Percentiles rank a stretch among this genome's conserved stretches.
phyloP scores from a whole-genome alignment of 2,329 filamentous ascomycete species.

The Alternaria gansuensis region DNA sequence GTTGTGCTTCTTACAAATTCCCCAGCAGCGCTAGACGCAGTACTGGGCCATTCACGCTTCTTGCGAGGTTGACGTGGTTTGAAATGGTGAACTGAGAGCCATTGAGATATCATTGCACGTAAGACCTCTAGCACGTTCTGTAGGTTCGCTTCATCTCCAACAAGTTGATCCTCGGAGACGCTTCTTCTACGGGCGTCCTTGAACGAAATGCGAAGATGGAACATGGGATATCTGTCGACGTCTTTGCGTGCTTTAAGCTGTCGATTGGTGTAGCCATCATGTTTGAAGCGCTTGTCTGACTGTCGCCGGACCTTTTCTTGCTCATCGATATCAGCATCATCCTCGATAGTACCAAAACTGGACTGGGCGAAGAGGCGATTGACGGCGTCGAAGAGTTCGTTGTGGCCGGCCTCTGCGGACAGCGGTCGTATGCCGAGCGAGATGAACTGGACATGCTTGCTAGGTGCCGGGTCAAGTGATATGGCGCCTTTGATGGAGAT shows the following conservation, averaged over 20 bases:
- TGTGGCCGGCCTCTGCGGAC: constrained; percentile 63
- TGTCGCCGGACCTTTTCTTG: constrained; percentile 49
- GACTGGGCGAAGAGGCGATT: constrained; percentile 81
- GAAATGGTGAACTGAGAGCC: constrained; percentile 77
- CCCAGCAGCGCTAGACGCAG: constrained; percentile 5
- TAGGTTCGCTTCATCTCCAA: constrained; percentile 52
- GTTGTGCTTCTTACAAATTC: background rate
- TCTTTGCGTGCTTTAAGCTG: constrained; percentile 68
- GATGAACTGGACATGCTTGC: constrained; percentile 79
- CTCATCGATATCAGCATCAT: constrained; percentile 50
- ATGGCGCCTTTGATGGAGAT: constrained; percentile 75
- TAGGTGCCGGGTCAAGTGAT: constrained; percentile 74
- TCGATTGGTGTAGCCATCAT: constrained; percentile 60
- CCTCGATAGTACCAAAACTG: constrained; percentile 73
- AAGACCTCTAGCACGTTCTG: constrained; percentile 70
- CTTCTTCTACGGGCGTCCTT: constrained; percentile 23
- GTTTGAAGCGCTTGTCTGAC: constrained; percentile 56
- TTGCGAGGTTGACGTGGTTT: constrained; percentile 58
- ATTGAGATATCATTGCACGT: constrained; percentile 73
- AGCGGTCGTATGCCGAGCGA: constrained; percentile 78
- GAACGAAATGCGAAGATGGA: constrained; percentile 74
- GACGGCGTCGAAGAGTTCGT: constrained; percentile 77
- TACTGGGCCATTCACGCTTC: constrained; percentile 15
- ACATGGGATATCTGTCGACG: constrained; percentile 88
- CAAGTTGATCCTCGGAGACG: constrained; percentile 32